A percentile compares a stretch with the other conserved stretches of the same genome.
phyloP scores from a whole-genome alignment of 352 stramenopile genomes.

The Hyaloperonospora arabidopsidis region DNA sequence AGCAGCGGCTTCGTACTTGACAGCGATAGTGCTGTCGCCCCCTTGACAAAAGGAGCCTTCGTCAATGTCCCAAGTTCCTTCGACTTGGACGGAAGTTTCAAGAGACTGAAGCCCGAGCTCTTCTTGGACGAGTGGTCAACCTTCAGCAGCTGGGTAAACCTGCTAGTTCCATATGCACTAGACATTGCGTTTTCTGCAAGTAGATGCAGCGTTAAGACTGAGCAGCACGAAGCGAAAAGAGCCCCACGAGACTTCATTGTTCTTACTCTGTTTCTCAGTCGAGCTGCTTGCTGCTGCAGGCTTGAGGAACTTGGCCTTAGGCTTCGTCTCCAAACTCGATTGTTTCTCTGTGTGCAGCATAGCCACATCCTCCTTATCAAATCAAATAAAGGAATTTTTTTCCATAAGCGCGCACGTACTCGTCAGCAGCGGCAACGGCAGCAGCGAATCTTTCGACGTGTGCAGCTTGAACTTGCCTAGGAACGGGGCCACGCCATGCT shows the following conservation, averaged over 20 bases:
- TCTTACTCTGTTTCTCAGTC: conserved; percentile 18
- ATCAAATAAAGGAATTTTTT: no score
- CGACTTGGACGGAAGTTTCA: conserved; percentile 16
- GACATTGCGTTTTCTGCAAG: conserved; percentile 8
- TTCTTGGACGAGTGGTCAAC: conserved; percentile 9
- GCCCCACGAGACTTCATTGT: background rate
- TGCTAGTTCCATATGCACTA: conserved; percentile 9
- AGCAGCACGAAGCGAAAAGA: background rate
- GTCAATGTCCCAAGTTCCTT: conserved; percentile 3
- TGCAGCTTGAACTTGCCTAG: conserved; percentile 27
- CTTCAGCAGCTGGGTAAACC: conserved; percentile 10
- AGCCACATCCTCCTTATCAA: no score
- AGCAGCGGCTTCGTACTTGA: conserved; percentile 12
- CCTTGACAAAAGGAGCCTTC: conserved; percentile 3
- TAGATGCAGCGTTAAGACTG: background rate
- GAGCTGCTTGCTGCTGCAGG: background rate
- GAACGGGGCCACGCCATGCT: background rate
- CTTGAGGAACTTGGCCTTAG: conserved; percentile 17
- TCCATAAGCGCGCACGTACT: conserved; percentile 15
- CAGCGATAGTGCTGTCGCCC: conserved; percentile 5
- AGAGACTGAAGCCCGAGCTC: conserved; percentile 19
- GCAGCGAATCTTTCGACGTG: conserved; percentile 13
- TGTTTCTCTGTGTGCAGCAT: conserved; percentile 14
- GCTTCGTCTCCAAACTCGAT: conserved; percentile 13
- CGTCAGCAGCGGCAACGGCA: conserved; percentile 12